Base-by-base conservation (phyloP, 2,329 filamentous ascomycete genomes). In the Geosmithia morbida region DNA sequence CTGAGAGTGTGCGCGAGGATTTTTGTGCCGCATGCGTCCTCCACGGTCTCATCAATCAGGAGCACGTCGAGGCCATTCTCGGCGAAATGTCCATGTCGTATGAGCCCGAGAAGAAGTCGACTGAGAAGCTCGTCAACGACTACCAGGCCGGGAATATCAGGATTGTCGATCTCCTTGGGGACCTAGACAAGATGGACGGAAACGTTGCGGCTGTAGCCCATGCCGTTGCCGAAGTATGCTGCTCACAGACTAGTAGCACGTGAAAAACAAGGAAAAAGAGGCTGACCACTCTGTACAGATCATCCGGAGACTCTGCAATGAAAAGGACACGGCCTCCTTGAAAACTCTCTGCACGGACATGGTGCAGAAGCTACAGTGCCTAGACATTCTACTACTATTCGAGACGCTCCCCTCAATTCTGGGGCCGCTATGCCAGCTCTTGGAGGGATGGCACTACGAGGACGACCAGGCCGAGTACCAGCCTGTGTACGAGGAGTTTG, bases 11-110 rank as follows among this genome's bases (percentile, higher is more conserved):
- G 10, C 68, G 75, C 16, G 74, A 79, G 49, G 75, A 96, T 51
- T 97, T 97, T 54, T 77, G 94, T 41, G 92, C 94, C 52, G 82
- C 90, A 1, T 98, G 92, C 59, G 87, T 86, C 48, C 72, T 96
- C 40, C 89, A 97, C 61, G 80, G 81, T 1, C 69, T 98, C n/a
- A 81, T 97, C 20, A 77, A 81, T 0, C 81, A 88, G 52, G 73
- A 79, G 33, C 85, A 83, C 45, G 85, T 95, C 16, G 81, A 90
- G 58, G 76, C 77, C 3, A 74, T 98, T 10, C 67, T 96, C 2
- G 88, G 87, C 4, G 88, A 95, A 56, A 83, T 87, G 20, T 85
- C 87, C 1, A 83, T 92, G 68, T 81, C 87, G 53, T 84, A 81
- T 39, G 69, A 89, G 45, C 85, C 87, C 20, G 82, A 84, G 3